Percentiles rank a stretch among this genome's conserved stretches.
These are phyloP conservation scores for Taphrina flavorubra DNA, from an alignment of 1,139 yeast species.

Conservation along the genomic window DNA sequence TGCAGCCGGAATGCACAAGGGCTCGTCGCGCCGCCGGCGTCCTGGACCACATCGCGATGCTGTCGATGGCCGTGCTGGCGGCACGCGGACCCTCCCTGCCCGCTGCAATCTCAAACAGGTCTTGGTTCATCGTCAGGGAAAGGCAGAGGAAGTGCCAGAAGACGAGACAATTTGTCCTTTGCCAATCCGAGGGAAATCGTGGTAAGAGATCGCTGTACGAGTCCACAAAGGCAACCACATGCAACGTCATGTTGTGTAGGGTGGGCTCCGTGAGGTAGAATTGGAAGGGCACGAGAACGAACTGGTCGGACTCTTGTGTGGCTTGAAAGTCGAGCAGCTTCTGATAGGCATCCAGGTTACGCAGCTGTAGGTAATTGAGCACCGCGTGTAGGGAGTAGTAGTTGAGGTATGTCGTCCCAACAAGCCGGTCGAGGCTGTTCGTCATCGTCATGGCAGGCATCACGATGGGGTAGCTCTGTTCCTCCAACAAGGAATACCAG, in stretches of 20 bases:
- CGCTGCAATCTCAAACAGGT: conserved; percentile 34
- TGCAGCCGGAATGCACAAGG: conserved; percentile 28
- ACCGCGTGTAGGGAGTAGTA: conserved; percentile 37
- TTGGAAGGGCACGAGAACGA: conserved; percentile 33
- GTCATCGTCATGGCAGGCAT: conserved; percentile 30
- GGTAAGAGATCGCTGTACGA: conserved; percentile 19
- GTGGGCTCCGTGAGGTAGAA: conserved; percentile 27
- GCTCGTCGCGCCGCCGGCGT: conserved; percentile 40
- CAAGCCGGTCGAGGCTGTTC: conserved; percentile 27
- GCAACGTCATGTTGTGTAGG: conserved; percentile 21
- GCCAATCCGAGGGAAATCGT: conserved; percentile 24
- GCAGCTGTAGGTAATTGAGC: conserved; percentile 30
- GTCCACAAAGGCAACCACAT: conserved; percentile 31
- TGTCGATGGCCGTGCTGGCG: conserved; percentile 24
- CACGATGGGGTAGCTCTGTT: conserved; percentile 19
- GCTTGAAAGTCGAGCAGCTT: conserved; percentile 31
- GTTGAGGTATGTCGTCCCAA: conserved; percentile 27
- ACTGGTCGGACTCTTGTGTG: conserved; percentile 19
- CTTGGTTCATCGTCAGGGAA: conserved; percentile 28
- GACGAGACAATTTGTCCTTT: conserved; percentile 32
- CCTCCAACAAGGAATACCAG: conserved; percentile 26
- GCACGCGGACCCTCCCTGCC: conserved; percentile 33
- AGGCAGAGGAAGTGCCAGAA: conserved; percentile 39
- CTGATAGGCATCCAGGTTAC: conserved; percentile 32
- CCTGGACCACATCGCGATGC: conserved; percentile 24